A percentile compares a stretch with the other conserved stretches of the same genome.
These are phyloP conservation scores for Leishmania aethiopica DNA, from an alignment of 208 protist species.

Conservation along the genomic window DNA sequence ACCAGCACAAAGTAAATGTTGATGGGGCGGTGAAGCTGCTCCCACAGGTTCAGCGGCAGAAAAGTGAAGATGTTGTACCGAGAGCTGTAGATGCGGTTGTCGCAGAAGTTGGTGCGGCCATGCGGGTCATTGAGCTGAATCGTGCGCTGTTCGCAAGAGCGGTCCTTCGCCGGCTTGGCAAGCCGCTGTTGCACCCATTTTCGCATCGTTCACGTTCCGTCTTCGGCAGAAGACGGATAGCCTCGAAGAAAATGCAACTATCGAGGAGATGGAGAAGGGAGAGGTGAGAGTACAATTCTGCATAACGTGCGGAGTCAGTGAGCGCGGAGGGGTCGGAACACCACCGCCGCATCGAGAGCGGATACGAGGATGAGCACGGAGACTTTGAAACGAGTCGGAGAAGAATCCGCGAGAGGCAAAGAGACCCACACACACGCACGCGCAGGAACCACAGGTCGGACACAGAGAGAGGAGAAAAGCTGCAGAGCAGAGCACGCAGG, in stretches of 20 bases:
- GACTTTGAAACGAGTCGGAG: background rate
- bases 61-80: slow-evolving; percentile 96
- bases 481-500: background rate
- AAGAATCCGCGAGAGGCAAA: background rate
- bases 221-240: background rate
- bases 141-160: slow-evolving; percentile 38
- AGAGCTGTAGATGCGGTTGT: slow-evolving; percentile 90
- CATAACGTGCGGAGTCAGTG: background rate
- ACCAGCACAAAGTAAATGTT: slow-evolving; percentile 97
- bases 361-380: background rate
- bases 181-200: slow-evolving; percentile 29
- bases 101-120: slow-evolving; percentile 34
- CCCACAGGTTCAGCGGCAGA: slow-evolving; percentile 94
- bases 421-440: background rate
- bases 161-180: slow-evolving; percentile 24
- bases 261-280: background rate
- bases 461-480: background rate
- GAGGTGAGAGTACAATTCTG: background rate
- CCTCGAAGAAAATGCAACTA: background rate
- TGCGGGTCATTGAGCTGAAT: slow-evolving; percentile 37
- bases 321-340: background rate
- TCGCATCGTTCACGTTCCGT: slow-evolving; percentile 6
- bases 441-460: too few species aligned
- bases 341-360: background rate
- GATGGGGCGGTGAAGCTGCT: slow-evolving; percentile 95